These are phyloP conservation scores for Suhomyces kunorum DNA, from an alignment of 1,139 yeast genomes.

Conservation along the genomic window DNA sequence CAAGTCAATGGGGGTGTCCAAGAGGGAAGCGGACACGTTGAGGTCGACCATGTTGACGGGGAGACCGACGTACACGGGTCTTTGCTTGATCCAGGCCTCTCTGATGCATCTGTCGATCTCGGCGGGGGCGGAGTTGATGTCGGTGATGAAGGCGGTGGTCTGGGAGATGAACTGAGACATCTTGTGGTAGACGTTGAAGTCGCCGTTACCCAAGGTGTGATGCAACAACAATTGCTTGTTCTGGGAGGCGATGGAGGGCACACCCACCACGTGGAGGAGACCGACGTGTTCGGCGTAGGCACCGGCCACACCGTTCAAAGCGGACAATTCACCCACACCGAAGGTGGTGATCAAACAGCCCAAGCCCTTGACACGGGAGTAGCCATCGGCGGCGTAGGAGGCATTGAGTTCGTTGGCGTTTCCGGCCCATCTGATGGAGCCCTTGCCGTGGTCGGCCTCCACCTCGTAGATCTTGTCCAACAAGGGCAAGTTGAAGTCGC, in stretches of 20 bases:
- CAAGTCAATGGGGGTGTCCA: constrained; percentile 67
- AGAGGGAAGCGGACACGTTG: constrained; percentile 54
- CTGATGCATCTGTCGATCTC: constrained; percentile 75
- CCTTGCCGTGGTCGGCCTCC: constrained; percentile 17
- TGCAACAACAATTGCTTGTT: constrained; percentile 40
- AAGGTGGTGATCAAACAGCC: constrained; percentile 43
- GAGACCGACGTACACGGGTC: constrained; percentile 81
- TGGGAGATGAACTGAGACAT: constrained; percentile 65
- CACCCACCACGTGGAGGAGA: constrained; percentile 42
- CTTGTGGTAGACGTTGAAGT: constrained; percentile 47
- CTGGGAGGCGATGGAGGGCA: constrained; percentile 41
- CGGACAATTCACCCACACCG: constrained; percentile 46
- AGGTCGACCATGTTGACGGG: constrained; percentile 81
- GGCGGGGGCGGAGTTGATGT: constrained; percentile 62
- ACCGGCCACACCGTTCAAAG: constrained; percentile 45
- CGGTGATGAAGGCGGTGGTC: constrained; percentile 64
- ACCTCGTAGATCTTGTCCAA: constrained; percentile 44
- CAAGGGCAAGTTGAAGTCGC: constrained; percentile 42
- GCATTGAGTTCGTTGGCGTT: constrained; percentile 47
- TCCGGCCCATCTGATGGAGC: constrained; percentile 43
- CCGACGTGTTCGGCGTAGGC: constrained; percentile 48
- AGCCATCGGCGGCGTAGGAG: constrained; percentile 48
- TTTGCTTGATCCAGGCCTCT: constrained; percentile 68
- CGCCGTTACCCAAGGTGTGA: constrained; percentile 50
- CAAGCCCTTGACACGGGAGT: constrained; percentile 40